Base-by-base conservation (phyloP, 1,139 yeast species). In the Blastobotrys buckinghamii region DNA sequence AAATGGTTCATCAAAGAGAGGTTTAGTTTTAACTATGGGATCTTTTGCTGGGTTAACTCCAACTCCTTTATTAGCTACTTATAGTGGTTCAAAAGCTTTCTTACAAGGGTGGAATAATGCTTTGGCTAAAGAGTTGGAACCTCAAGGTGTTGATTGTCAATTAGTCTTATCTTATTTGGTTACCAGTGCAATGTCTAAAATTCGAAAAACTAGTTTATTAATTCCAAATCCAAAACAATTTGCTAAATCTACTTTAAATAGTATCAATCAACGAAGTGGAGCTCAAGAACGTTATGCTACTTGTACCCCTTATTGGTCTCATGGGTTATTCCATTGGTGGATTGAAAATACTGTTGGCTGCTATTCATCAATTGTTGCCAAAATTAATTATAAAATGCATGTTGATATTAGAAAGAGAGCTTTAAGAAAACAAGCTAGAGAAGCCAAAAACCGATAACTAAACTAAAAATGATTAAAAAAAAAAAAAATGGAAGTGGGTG, bases 71-170 rank as follows among this genome's bases (percentile, higher is more conserved):
- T 77, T 94, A 61, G 96, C 97, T 20, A 84, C 92, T 7, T 92
- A 92, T 71, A 85, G 97, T 16, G 99, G 98, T 15, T 89, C 97
- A 46, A 92, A 92, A 72, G 90, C 96, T 6, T 92, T 92, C 68
- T 75, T 92, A 61, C 97, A 92, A 70, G 78, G 82, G 50, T 92
- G 98, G 98, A 85, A 92, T 47, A 73, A 77, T 50, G 90, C 97
- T 0, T 74, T 92, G 57, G 84, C 96, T n/a, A 87, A 90, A 20
- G 99, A 92, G 68, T 75, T 92, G 60, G 71, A 75, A 43, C 68
- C 78, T 0, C 69, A 78, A 47, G 78, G 81, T 19, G 76, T 92
- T 55, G 98, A 92, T 61, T 97, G 88, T 50, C 92, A 90, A 68
- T 71, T 88, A 44, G 82, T 87, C 35, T 69, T 90, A 47, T 87